A percentile compares a stretch with the other conserved stretches of the same genome.
phyloP scores from a whole-genome alignment of 75 land plant genomes.

The Cupressus sempervirens region DNA sequence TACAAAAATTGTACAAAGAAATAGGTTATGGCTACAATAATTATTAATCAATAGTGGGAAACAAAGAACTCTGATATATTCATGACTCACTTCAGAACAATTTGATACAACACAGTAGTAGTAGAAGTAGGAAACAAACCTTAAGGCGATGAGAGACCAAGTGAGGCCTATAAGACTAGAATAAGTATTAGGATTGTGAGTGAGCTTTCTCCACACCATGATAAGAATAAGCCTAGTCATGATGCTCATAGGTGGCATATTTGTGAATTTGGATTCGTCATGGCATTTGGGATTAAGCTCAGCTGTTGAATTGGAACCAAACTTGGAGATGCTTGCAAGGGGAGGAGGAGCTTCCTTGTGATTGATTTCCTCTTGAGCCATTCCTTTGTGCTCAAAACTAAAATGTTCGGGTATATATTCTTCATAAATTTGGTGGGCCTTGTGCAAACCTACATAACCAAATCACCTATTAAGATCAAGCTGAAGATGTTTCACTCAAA shows the following conservation, averaged over 20 bases:
- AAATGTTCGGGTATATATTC: no score
- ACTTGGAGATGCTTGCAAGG: constrained; percentile 22
- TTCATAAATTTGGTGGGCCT: no score
- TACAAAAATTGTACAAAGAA: not conserved
- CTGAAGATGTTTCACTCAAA: no score
- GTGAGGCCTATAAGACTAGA: no score
- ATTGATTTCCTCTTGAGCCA: constrained; percentile 20
- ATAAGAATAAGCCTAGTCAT: constrained; percentile 60
- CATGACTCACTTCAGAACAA: not conserved
- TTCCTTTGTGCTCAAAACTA: constrained; percentile 34
- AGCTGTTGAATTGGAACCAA: constrained; percentile 64
- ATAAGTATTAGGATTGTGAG: no score
- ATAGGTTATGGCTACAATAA: not conserved
- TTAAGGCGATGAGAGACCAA: no score
- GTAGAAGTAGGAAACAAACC: constrained; percentile 19
- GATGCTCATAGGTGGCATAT: constrained; percentile 61
- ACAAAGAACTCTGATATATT: not conserved
- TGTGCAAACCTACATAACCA: no score
- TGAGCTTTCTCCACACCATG: no score
- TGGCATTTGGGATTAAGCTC: constrained; percentile 67
- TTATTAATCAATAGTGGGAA: not conserved
- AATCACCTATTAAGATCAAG: no score
- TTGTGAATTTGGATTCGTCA: constrained; percentile 1
- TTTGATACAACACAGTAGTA: not conserved
- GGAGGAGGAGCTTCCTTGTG: constrained; percentile 10